Base-by-base conservation (phyloP, 2,329 filamentous ascomycete species). In the Colletotrichum cuscutae region DNA sequence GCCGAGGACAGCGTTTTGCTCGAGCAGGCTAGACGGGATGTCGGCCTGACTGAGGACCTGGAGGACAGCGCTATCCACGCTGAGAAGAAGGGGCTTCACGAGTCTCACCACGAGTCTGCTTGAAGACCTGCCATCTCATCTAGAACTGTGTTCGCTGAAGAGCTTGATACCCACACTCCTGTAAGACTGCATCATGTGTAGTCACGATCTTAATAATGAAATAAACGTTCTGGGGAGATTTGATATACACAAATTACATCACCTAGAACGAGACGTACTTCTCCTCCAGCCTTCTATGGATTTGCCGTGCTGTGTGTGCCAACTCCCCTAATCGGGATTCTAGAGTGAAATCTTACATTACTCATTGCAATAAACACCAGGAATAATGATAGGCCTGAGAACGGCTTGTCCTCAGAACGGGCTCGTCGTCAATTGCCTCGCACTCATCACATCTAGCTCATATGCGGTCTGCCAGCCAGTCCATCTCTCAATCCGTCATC, bases 1-100 rank as follows among this genome's bases (percentile, higher is more conserved):
- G 78, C 77, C 19, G 75, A 77, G 65, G 80, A 78, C 66, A 72
- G 71, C 24, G 63, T 68, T 8, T 65, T 76, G 49, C 76, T 80
- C 19, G 72, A 72, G 26, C 75, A 77, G 52, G 78, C 78, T 1
- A 75, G 75, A 58, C 58, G 71, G 19, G 75, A 78, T 53, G 75
- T 77, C 12, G 74, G 78, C 0, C 62, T 79, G n/a, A 65, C 66
- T 1, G 70, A 72, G 28, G 70, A 70, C 6, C 28, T 72, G 46
- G 70, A 72, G 66, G 70, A 72, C 3, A 65, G 42, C 12, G 67
- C 71, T 3, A 75, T 76, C 32, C 54, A 52, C 3, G 59, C 53
- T 19, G 76, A 76, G 59, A 78, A 78, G 75, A 76, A 65, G 49
- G 66, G 60, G 5, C 32, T 72, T 2, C 26, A 46, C 24, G 60